These are phyloP conservation scores for Grosmannia serpens DNA, from an alignment of 2,329 filamentous ascomycete genomes.

Conservation along the genomic window DNA sequence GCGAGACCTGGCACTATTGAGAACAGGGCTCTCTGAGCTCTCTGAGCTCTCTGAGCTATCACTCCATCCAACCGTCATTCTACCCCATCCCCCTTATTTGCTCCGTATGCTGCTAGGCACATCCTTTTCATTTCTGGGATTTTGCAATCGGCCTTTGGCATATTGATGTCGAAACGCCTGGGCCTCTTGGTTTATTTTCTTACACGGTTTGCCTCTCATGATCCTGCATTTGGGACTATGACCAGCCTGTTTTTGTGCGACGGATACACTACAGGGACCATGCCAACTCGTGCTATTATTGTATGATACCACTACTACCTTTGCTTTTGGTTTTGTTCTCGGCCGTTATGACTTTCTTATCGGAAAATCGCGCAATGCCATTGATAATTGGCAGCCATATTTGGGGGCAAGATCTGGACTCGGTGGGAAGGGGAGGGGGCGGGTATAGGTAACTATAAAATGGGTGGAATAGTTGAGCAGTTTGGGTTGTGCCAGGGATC, in stretches of 20 bases:
- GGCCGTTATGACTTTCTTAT: neutral
- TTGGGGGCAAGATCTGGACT: neutral
- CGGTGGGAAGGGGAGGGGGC: neutral
- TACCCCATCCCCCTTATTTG: no score
- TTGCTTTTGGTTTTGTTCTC: neutral
- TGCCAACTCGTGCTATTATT: neutral
- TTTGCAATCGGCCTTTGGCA: no score
- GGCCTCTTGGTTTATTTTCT: no score
- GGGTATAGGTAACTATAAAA: neutral
- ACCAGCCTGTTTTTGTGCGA: neutral
- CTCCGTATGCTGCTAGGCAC: no score
- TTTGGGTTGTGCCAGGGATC: neutral
- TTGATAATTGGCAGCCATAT: neutral
- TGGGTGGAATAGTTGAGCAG: neutral
- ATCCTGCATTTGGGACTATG: neutral
- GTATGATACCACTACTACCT: neutral
- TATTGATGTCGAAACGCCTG: no score
- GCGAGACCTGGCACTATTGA: no score
- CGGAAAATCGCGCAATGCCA: neutral
- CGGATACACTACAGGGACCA: neutral
- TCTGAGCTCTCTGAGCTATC: no score
- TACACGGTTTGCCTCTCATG: neutral
- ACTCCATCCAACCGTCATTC: no score
- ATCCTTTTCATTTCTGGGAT: no score
- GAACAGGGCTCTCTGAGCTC: no score